Base-by-base conservation (phyloP, 208 protist species). In the Herpetomonas samuelpessoai region DNA sequence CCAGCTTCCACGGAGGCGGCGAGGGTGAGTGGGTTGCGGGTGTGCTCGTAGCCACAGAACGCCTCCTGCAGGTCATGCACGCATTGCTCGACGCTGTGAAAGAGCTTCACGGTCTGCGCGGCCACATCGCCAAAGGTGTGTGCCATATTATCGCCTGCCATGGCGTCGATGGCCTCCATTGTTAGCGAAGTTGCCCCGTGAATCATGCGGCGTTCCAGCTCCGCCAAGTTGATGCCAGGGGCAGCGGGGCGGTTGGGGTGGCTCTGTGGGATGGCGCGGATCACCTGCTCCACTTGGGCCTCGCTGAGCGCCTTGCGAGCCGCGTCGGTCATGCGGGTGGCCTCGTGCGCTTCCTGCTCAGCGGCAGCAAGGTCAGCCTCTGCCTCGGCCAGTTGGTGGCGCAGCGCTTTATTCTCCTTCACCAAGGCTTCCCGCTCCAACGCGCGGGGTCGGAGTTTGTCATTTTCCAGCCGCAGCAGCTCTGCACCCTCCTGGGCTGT, bases 101-200 rank as follows among this genome's bases (percentile, higher is more conserved):
- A 80, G 25, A 91, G 30, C 46, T 71, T 62, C 50, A 82, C 39
- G 18, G 76, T 82, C 38, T 81, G 68, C 51, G 84, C 75, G 2
- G 79, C 71, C 4, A 88, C 65, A 50, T 75, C 65, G 21, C 74
- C 80, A 46, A 86, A 77, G 21, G 57, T 67, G 26, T 49, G 63
- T 10, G 78, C 57, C 57, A 87, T 62, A 44, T 81, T 62, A 18
- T 72, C 53, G 16, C 78, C 73, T 2, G 74, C 73, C 54, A 92
- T 87, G 12, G 86, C 74, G 26, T 78, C 63, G 1, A 92, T 82
- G 10, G 81, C 74, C 48, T 85, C 76, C 45, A 87, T 65, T 21
- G 76, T 65, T 12, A 92, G 67, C 10, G 61, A 67, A 6, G 75
- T 85, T 14, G 86, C 81, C 3, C 67, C 69, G 14, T 48, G 49